Percentiles rank a stretch among this genome's conserved stretches.
Evolutionary conservation across 2,329 filamentous ascomycete species (phyloP).

Genomic region (Scopulariopsis brevicaulis): DNA sequence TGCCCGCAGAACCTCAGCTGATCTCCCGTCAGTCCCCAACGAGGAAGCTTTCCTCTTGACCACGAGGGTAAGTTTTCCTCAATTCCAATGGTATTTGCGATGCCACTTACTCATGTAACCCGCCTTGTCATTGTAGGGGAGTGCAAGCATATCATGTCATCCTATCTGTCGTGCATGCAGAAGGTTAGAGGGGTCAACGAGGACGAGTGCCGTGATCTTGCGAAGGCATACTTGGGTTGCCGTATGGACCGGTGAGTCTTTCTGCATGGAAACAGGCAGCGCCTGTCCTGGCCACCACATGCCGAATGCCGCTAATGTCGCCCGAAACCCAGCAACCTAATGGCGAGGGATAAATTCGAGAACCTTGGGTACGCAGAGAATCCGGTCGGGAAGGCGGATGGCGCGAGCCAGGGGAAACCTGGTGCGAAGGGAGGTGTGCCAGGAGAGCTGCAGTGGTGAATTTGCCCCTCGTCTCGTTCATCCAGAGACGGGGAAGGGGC

Average conservation of each 20-base stretch:
- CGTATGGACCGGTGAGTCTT: constrained; percentile 78
- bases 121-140: constrained; percentile 47
- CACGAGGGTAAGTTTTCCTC: constrained; percentile 51
- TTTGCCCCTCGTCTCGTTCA: neutral
- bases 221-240: constrained; percentile 81
- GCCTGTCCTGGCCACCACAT: neutral
- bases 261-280: neutral
- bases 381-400: constrained; percentile 7
- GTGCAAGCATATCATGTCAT: constrained; percentile 80
- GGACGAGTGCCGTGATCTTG: constrained; percentile 70
- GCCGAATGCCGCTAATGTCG: constrained; percentile 7
- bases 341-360: constrained; percentile 91
- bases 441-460: constrained; percentile 23
- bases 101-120: neutral
- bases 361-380: constrained; percentile 65
- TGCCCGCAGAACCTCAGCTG: neutral
- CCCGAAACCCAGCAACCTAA: constrained; percentile 58
- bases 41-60: constrained; percentile 92
- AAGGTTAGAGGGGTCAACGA: constrained; percentile 76
- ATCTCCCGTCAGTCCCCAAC: constrained; percentile 55
- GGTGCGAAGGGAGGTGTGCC: constrained; percentile 4
- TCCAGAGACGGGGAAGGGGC: neutral
- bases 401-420: constrained; percentile 19
- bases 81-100: no score
- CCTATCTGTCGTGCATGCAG: constrained; percentile 81